Conservation (phyloP, 139 green algal species). For the Pleodorina starrii region DNA sequence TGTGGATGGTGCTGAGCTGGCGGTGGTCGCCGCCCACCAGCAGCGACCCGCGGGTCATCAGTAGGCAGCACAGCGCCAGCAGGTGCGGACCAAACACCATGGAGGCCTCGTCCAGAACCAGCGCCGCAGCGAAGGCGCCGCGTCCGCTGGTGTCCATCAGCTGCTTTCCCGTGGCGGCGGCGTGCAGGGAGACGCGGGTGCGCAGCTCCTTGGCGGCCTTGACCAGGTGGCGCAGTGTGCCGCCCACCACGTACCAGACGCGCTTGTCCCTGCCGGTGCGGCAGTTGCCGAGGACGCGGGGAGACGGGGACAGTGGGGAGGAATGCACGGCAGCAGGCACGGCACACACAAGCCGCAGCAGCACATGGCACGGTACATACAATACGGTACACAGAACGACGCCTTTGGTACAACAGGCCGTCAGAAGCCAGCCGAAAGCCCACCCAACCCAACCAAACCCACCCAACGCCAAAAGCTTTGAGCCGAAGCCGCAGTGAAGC, state of each 20-base stretch:
- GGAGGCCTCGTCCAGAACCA: slow-evolving; percentile 41
- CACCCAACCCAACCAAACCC: too few relatives aligned
- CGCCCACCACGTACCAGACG: slow-evolving; percentile 19
- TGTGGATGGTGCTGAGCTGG: slow-evolving; percentile 30
- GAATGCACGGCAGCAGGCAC: background rate
- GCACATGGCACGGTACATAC: too few relatives aligned
- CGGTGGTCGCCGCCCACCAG: slow-evolving; percentile 40
- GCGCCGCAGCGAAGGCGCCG: background rate
- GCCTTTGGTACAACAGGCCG: too few relatives aligned
- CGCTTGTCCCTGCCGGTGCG: background rate
- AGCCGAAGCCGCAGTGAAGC: too few relatives aligned
- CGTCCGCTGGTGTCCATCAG: background rate
- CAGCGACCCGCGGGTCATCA: slow-evolving; percentile 17
- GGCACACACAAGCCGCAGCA: background rate
- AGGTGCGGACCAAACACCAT: slow-evolving; percentile 35
- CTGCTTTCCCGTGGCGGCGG: background rate
- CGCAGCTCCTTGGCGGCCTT: slow-evolving; percentile 15
- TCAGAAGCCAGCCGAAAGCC: too few relatives aligned
- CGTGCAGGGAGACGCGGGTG: background rate
- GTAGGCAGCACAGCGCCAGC: slow-evolving; percentile 29
- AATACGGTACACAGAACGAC: too few relatives aligned
- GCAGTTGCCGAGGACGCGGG: too few relatives aligned
- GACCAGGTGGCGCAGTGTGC: slow-evolving; percentile 22
- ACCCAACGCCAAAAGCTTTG: too few relatives aligned
- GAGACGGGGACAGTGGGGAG: too few relatives aligned